Evolutionary conservation across 1,284 basidiomycete genomes (phyloP).

Genomic region (Trichosporon coremiiforme): DNA sequence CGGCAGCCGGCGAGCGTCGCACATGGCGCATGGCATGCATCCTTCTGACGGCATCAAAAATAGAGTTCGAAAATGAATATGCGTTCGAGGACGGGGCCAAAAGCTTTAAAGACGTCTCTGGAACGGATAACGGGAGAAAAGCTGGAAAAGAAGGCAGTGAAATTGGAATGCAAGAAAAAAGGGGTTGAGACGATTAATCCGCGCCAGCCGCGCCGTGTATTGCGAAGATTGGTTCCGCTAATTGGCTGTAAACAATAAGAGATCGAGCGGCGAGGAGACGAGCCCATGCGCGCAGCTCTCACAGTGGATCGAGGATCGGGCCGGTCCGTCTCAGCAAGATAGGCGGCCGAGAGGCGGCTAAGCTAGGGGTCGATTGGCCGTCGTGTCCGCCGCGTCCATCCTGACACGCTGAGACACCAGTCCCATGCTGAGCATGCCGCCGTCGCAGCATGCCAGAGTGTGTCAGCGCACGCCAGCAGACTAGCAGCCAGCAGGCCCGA

Average conservation of each 20-base stretch:
- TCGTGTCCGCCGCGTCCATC: constrained; percentile 1
- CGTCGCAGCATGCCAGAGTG: background rate
- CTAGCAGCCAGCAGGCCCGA: too few species aligned
- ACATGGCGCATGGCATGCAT: constrained; percentile 1
- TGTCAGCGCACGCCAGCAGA: background rate
- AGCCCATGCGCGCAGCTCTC: background rate
- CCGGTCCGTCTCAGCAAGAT: background rate
- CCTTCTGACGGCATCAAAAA: background rate
- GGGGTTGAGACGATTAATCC: constrained; percentile 18
- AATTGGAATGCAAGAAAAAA: background rate
- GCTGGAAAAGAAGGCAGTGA: background rate
- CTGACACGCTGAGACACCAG: constrained; percentile 6
- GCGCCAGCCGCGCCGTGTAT: background rate
- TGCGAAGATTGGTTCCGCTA: constrained; percentile 7
- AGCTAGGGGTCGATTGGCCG: background rate
- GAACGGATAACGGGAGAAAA: constrained; percentile 16
- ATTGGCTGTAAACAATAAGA: constrained; percentile 1
- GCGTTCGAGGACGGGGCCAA: constrained; percentile 14
- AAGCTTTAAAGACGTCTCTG: background rate
- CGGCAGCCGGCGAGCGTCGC: too few species aligned
- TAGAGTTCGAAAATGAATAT: constrained; percentile 8
- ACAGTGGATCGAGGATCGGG: background rate
- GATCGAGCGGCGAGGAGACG: background rate
- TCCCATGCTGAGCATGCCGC: background rate
- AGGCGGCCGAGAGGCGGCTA: background rate